These are phyloP conservation scores for Cornus kousa DNA, from an alignment of 148 eudicot species.

Conservation along the genomic window DNA sequence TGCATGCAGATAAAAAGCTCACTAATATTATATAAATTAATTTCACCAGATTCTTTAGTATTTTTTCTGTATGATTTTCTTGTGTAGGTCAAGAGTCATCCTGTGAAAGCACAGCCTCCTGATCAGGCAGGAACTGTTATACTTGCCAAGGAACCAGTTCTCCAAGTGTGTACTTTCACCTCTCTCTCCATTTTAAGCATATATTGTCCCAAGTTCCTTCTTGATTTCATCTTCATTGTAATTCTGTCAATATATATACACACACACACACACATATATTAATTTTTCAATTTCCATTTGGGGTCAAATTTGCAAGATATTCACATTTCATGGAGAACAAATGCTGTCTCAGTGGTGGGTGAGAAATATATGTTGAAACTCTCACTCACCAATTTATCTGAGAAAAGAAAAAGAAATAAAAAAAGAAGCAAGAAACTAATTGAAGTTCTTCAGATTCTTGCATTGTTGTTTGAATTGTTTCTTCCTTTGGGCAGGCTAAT, in stretches of 20 bases:
- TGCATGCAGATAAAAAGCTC: background rate
- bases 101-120: conserved; percentile 76
- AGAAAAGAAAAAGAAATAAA: background rate
- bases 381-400: background rate
- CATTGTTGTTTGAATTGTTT: background rate
- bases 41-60: background rate
- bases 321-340: too few species aligned
- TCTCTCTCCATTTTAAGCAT: background rate
- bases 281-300: background rate
- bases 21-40: background rate
- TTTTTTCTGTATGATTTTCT: background rate
- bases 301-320: background rate
- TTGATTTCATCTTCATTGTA: background rate
- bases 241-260: too few species aligned
- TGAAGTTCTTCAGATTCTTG: background rate
- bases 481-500: conserved; percentile 57
- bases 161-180: conserved; percentile 48
- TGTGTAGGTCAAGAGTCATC: conserved; percentile 77
- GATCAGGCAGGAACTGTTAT: conserved; percentile 86
- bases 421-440: background rate
- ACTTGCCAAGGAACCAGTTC: conserved; percentile 84
- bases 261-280: too few species aligned
- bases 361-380: background rate
- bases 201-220: background rate
- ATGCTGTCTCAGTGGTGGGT: background rate